Evolutionary conservation across 352 stramenopile genomes (phyloP).

Genomic region (Phytopythium vexans): DNA sequence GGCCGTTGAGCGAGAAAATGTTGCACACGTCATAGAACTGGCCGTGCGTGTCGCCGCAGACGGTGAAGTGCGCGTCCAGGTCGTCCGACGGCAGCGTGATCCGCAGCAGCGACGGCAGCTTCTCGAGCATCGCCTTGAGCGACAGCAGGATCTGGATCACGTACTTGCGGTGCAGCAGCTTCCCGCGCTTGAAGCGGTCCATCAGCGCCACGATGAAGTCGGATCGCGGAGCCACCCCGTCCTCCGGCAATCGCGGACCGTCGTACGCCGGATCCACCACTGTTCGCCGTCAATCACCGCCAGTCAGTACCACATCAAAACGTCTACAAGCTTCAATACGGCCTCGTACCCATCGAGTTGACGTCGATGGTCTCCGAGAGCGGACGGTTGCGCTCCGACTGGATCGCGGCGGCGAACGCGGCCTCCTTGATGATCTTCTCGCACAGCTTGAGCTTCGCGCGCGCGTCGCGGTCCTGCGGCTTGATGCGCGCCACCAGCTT

Average conservation of each 20-base stretch:
- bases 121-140: constrained; percentile 90
- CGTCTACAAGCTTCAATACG: background rate
- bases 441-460: constrained; percentile 94
- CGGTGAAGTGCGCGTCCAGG: constrained; percentile 84
- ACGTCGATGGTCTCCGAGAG: constrained; percentile 93
- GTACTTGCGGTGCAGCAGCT: constrained; percentile 98
- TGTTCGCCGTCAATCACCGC: constrained; percentile 9
- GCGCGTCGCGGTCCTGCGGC: constrained; percentile 92
- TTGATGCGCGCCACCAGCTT: constrained; percentile 94
- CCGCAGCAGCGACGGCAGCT: constrained; percentile 90
- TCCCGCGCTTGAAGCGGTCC: constrained; percentile 96
- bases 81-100: constrained; percentile 46
- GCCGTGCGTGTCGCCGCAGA: constrained; percentile 99
- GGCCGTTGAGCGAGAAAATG: constrained; percentile 98
- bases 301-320: constrained; percentile 1
- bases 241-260: constrained; percentile 62
- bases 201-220: constrained; percentile 93
- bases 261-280: constrained; percentile 83
- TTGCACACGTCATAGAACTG: constrained; percentile 99
- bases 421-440: constrained; percentile 96
- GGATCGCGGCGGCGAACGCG: constrained; percentile 96
- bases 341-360: constrained; percentile 54
- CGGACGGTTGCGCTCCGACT: constrained; percentile 91
- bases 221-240: constrained; percentile 45
- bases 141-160: constrained; percentile 95